These are phyloP conservation scores for Spathaspora arborariae DNA, from an alignment of 805 yeast species.

Conservation along the genomic window DNA sequence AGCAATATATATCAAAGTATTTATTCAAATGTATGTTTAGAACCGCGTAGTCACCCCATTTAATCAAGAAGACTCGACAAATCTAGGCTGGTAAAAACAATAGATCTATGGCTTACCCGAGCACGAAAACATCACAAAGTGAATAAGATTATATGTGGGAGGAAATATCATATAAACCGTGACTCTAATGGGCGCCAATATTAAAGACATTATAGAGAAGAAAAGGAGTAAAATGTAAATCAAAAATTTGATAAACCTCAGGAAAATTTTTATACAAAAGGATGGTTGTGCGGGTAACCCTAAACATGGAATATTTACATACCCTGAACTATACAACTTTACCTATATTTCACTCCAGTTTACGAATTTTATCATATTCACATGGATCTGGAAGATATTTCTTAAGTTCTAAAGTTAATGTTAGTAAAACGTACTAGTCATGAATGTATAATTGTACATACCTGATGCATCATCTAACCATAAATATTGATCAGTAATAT, in stretches of 20 bases:
- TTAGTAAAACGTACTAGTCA: slow-evolving; percentile 12
- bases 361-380: slow-evolving; percentile 47
- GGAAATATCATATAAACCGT: slow-evolving; percentile 48
- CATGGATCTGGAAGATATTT: slow-evolving; percentile 53
- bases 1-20: background rate
- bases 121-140: slow-evolving; percentile 65
- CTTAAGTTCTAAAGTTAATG: slow-evolving; percentile 32
- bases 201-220: slow-evolving; percentile 41
- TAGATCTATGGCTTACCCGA: slow-evolving; percentile 89
- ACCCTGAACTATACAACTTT: background rate
- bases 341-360: slow-evolving; percentile 3
- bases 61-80: slow-evolving; percentile 49
- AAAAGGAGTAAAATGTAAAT: slow-evolving; percentile 7
- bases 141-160: slow-evolving; percentile 46
- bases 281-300: slow-evolving; percentile 1
- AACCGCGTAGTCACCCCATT: slow-evolving; percentile 63
- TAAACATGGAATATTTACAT: background rate
- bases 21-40: slow-evolving; percentile 54
- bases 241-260: background rate
- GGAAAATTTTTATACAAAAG: background rate
- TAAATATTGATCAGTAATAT: slow-evolving; percentile 50
- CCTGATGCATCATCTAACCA: slow-evolving; percentile 57
- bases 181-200: slow-evolving; percentile 85
- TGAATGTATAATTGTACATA: slow-evolving; percentile 12
- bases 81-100: slow-evolving; percentile 49